Evolutionary conservation across 2,329 filamentous ascomycete species (phyloP).

Genomic region (Graphiopsis chlorocephala): DNA sequence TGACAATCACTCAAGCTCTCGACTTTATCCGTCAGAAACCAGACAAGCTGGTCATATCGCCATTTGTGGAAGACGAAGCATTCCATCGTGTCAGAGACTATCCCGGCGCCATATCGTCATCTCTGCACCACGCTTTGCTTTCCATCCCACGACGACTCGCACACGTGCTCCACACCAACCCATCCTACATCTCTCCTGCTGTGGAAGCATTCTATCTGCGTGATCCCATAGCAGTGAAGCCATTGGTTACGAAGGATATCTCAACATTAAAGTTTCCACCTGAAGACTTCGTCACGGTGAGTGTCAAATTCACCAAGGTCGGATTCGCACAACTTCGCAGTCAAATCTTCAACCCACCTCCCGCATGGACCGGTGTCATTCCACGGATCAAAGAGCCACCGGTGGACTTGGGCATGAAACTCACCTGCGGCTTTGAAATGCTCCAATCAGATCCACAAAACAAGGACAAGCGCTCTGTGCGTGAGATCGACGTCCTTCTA

Average conservation of each 20-base stretch:
- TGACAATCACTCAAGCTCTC: constrained; percentile 66
- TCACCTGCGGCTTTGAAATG: constrained; percentile 89
- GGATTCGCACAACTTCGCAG: constrained; percentile 87
- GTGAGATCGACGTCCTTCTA: constrained; percentile 73
- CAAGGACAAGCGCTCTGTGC: constrained; percentile 64
- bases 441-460: constrained; percentile 66
- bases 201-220: constrained; percentile 91
- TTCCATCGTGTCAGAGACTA: constrained; percentile 87
- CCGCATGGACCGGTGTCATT: constrained; percentile 51
- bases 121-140: constrained; percentile 71
- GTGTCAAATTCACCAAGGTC: constrained; percentile 79
- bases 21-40: constrained; percentile 57
- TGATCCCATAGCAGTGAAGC: constrained; percentile 72
- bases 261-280: constrained; percentile 65
- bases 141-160: constrained; percentile 80
- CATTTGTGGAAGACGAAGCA: constrained; percentile 78
- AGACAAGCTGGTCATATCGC: constrained; percentile 64
- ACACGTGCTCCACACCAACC: constrained; percentile 70
- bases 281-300: constrained; percentile 73
- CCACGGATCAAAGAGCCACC: constrained; percentile 38
- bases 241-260: constrained; percentile 58
- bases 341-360: constrained; percentile 71
- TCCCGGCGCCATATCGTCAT: constrained; percentile 69
- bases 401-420: constrained; percentile 78
- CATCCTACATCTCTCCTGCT: constrained; percentile 75